These are phyloP conservation scores for Venturia effusa DNA, from an alignment of 2,329 filamentous ascomycete genomes.

Conservation along the genomic window DNA sequence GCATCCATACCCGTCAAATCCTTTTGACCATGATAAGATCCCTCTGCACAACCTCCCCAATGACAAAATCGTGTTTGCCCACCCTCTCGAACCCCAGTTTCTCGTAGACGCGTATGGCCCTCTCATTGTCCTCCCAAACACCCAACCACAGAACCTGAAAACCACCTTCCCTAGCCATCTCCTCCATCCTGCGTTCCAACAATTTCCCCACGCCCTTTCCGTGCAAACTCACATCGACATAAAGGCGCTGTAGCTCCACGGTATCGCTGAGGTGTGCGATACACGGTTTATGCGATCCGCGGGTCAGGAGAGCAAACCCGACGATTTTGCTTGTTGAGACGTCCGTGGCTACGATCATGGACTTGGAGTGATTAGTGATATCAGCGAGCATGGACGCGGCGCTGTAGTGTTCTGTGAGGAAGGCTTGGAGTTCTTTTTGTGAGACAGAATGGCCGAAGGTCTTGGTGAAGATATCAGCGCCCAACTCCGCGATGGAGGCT, in stretches of 20 bases:
- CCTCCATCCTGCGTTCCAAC: conserved; percentile 14
- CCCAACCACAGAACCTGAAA: conserved; percentile 35
- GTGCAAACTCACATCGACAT: conserved; percentile 27
- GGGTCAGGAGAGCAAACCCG: conserved; percentile 33
- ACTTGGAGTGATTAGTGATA: neutral
- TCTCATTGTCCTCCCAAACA: conserved; percentile 37
- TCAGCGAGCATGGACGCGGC: neutral
- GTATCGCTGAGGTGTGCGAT: conserved; percentile 20
- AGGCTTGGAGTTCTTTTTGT: neutral
- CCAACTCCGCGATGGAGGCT: neutral
- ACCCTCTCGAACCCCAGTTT: conserved; percentile 30
- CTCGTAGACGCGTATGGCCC: conserved; percentile 30
- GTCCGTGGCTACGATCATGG: conserved; percentile 4
- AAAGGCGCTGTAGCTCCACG: conserved; percentile 35
- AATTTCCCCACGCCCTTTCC: conserved; percentile 29
- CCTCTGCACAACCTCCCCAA: conserved; percentile 32
- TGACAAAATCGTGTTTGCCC: conserved; percentile 32
- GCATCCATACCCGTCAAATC: conserved; percentile 10
- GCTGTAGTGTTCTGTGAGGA: neutral
- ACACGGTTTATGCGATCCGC: conserved; percentile 29
- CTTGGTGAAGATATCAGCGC: neutral
- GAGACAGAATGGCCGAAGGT: conserved; percentile 3
- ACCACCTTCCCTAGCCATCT: conserved; percentile 26
- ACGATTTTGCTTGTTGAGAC: conserved; percentile 17
- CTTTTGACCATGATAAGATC: conserved; percentile 33